Percentiles rank a stretch among this genome's conserved stretches.
Conservation (phyloP, 768 basidiomycete species). For the Auricularia cornea region DNA sequence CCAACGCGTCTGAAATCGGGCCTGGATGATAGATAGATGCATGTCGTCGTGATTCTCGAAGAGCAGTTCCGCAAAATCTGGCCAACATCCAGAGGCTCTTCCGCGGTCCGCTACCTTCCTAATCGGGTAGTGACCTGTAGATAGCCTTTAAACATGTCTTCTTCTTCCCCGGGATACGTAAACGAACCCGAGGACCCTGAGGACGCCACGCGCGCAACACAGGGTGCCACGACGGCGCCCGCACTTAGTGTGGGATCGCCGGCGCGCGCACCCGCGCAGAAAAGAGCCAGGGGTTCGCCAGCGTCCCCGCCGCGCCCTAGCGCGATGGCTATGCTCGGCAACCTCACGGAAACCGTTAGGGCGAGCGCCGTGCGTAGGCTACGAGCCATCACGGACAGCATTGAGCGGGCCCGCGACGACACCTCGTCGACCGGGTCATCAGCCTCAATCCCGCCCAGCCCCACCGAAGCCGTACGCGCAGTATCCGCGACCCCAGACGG, state of each 20-base stretch:
- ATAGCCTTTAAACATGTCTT: neutral
- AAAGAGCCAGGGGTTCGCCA: neutral
- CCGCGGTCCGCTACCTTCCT: neutral
- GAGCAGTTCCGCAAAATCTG: no score
- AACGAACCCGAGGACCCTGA: neutral
- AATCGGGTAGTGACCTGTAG: neutral
- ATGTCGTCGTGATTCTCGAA: no score
- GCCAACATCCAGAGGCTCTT: no score
- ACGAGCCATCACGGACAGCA: neutral
- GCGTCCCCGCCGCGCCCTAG: neutral
- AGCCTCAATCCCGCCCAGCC: neutral
- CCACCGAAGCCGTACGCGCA: neutral
- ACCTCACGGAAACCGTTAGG: neutral
- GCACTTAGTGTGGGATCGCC: neutral
- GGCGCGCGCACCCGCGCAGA: neutral
- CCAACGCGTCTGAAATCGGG: no score
- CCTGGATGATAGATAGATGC: no score
- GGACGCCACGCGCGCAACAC: neutral
- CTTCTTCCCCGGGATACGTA: neutral
- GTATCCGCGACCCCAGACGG: neutral
- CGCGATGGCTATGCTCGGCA: neutral
- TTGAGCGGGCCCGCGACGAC: neutral
- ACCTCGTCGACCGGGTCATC: neutral
- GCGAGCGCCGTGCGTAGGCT: neutral
- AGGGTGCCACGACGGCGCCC: neutral